A percentile compares a stretch with the other conserved stretches of the same genome.
Conservation (phyloP, 805 yeast species). For the Priceomyces haplophilus region DNA sequence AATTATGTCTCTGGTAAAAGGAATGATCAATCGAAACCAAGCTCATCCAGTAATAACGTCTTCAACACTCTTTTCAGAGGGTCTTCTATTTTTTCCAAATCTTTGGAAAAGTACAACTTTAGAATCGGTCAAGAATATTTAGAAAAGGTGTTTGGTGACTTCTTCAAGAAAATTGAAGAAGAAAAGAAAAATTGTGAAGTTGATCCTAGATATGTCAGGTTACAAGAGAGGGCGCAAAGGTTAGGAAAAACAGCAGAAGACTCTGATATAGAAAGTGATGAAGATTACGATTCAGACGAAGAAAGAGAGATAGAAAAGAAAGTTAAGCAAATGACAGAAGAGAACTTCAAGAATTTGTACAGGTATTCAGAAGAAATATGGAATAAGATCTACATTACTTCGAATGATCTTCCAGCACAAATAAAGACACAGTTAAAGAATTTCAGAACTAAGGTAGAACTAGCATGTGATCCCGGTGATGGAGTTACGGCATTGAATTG, state of each 20-base stretch:
- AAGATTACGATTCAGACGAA: slow-evolving; percentile 22
- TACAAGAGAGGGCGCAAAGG: slow-evolving; percentile 28
- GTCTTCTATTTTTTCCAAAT: slow-evolving; percentile 74
- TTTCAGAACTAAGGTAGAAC: slow-evolving; percentile 62
- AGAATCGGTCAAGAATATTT: slow-evolving; percentile 78
- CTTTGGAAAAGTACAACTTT: slow-evolving; percentile 73
- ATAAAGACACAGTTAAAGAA: slow-evolving; percentile 62
- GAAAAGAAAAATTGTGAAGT: slow-evolving; percentile 67
- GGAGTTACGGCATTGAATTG: slow-evolving; percentile 61
- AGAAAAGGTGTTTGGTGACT: slow-evolving; percentile 67
- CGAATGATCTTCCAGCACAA: slow-evolving; percentile 70
- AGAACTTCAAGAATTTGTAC: slow-evolving; percentile 49
- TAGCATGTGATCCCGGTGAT: slow-evolving; percentile 56
- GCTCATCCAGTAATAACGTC: slow-evolving; percentile 28
- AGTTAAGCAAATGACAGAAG: slow-evolving; percentile 36
- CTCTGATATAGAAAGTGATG: slow-evolving; percentile 14
- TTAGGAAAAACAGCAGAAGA: slow-evolving; percentile 24
- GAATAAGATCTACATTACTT: slow-evolving; percentile 59
- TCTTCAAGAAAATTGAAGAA: slow-evolving; percentile 51
- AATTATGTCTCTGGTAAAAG: slow-evolving; percentile 35
- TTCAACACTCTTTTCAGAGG: slow-evolving; percentile 65
- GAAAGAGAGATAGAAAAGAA: slow-evolving; percentile 34
- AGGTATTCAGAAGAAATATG: slow-evolving; percentile 59
- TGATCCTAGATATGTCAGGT: slow-evolving; percentile 64
- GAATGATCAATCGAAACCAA: slow-evolving; percentile 6